A percentile compares a stretch with the other conserved stretches of the same genome.
phyloP scores from a whole-genome alignment of 2,329 filamentous ascomycete species.

The Pestalotiopsis sp. region DNA sequence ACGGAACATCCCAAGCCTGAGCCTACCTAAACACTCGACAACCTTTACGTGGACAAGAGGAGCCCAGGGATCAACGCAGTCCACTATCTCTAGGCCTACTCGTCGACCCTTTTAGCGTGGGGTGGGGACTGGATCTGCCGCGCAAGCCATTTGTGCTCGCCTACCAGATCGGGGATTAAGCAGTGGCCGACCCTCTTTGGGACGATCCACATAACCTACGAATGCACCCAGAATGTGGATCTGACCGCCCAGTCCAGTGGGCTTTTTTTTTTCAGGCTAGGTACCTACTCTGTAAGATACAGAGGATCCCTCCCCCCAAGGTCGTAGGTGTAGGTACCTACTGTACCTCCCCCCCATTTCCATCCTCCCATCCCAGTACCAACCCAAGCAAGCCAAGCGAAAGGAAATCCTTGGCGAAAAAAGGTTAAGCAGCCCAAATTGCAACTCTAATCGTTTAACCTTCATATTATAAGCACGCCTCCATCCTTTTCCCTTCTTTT shows the following conservation, averaged over 20 bases:
- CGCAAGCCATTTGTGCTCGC: slow-evolving; percentile 15
- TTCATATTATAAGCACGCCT: slow-evolving; percentile 8
- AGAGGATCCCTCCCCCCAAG: too few species aligned
- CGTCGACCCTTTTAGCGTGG: neutral
- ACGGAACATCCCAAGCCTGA: neutral
- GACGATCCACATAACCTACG: slow-evolving; percentile 28
- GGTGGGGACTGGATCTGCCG: slow-evolving; percentile 11
- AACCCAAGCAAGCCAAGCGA: slow-evolving; percentile 18
- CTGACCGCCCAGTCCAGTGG: slow-evolving; percentile 13
- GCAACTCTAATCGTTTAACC: slow-evolving; percentile 13
- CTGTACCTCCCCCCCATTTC: too few species aligned
- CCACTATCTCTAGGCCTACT: neutral
- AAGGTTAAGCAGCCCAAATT: slow-evolving; percentile 15
- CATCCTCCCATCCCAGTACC: too few species aligned
- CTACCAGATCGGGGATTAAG: slow-evolving; percentile 14
- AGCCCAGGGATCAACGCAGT: neutral
- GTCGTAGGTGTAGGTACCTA: too few species aligned
- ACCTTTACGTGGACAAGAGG: slow-evolving; percentile 11
- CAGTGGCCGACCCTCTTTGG: slow-evolving; percentile 23
- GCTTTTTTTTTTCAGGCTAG: too few species aligned
- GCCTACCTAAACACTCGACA: neutral
- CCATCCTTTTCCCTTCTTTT: slow-evolving; percentile 1
- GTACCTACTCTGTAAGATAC: too few species aligned
- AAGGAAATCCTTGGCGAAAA: slow-evolving; percentile 18
- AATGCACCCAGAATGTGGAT: slow-evolving; percentile 23